Base-by-base conservation (phyloP, 371 early-diverging fungal genomes). In the Lichtheimia hyalospora region DNA sequence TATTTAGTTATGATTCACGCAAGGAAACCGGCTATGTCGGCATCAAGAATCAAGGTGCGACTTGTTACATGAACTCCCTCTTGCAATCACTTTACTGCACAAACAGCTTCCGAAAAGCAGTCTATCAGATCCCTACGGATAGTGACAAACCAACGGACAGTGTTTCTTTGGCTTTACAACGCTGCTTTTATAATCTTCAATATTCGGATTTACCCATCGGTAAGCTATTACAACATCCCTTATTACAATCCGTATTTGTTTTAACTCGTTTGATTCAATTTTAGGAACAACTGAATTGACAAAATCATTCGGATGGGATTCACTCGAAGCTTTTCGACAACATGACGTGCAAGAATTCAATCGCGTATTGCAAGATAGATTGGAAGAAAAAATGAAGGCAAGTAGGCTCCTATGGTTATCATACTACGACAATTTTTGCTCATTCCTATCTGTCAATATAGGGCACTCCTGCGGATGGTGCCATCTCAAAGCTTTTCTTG, bases 31-130 rank as follows among this genome's bases (percentile, higher is more conserved):
- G 98, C 13, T 92, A 84, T 67, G 93, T 97, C 34, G 99, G 99
- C 1, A 77, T 99, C 61, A 86, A 87, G 58, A 99, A 99, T 77
- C 96, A 99, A 67, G 99, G 99, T n/a, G 99, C 99, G 2, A 99
- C 99, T 0, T 99, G 99, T 77, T 99, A 99, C 75, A 94, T 99
- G 92, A 99, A 99, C 82, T 96, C 98, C 48, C 78, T 99, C 24
- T 86, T 99, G 39, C 99, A 99, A 73, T 94, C 97, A 15, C 81
- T 99, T n/a, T 99, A 90, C 74, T 95, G 95, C 69, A 98, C 98
- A 28, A 93, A 90, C 60, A 86, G 85, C 67, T 98, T 99, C 80
- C 87, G 96, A 59, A 91, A 90, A 52, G 87, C 95, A 62, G 81
- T 92, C 49, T 97, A 89, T 64, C 84, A 89, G 56, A 96, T 98